A percentile compares a stretch with the other conserved stretches of the same genome.
phyloP scores from a whole-genome alignment of 148 eudicot species.

The Rhododendron ferrugineum region DNA sequence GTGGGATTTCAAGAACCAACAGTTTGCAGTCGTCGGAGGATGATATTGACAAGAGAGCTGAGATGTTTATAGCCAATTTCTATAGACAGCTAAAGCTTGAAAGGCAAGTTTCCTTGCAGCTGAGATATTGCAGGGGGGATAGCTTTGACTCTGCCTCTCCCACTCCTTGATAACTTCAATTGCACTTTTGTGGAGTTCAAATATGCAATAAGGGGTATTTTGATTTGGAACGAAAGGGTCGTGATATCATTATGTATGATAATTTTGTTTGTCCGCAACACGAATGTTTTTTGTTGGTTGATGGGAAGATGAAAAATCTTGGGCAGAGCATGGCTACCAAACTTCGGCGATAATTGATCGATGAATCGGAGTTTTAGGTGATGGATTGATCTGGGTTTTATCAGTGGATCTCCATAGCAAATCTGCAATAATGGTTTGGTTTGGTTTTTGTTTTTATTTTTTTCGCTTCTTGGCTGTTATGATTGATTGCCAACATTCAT shows the following conservation, averaged over 20 bases:
- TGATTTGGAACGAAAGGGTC: neutral
- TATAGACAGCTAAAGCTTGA: slow-evolving; percentile 52
- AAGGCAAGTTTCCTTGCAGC: slow-evolving; percentile 63
- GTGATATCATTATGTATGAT: neutral
- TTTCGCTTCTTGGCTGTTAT: neutral
- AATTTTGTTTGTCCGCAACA: neutral
- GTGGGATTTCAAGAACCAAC: slow-evolving; percentile 25
- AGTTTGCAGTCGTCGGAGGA: slow-evolving; percentile 32
- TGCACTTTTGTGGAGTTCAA: neutral
- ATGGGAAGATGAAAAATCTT: neutral
- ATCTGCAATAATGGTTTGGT: neutral
- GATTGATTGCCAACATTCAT: neutral
- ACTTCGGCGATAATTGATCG: neutral
- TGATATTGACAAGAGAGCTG: slow-evolving; percentile 65
- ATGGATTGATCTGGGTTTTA: slow-evolving; percentile 1
- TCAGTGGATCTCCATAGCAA: neutral
- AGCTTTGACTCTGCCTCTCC: slow-evolving; percentile 25
- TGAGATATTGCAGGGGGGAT: slow-evolving; percentile 40
- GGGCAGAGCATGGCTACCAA: neutral
- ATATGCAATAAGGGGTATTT: neutral
- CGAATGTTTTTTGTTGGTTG: neutral
- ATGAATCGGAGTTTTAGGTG: neutral
- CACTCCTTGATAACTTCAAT: neutral
- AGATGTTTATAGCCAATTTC: slow-evolving; percentile 64
- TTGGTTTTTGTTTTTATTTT: neutral